A percentile compares a stretch with the other conserved stretches of the same genome.
phyloP scores from a whole-genome alignment of 2,329 filamentous ascomycete genomes.

The Pseudopyricularia javanii region DNA sequence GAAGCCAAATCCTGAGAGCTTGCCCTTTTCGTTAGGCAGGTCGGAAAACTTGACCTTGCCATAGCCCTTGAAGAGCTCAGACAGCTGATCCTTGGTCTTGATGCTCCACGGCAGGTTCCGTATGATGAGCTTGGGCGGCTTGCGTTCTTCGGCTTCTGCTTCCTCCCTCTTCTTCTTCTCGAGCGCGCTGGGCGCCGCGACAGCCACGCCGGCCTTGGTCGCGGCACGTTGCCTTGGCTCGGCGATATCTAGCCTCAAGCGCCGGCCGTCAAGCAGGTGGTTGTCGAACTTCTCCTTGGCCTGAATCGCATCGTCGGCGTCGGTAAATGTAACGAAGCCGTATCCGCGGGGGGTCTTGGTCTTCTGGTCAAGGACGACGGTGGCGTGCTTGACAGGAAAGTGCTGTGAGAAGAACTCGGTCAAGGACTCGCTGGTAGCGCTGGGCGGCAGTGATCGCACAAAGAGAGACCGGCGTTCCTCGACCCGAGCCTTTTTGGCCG shows the following conservation, averaged over 20 bases:
- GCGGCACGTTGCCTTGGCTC: conserved; percentile 65
- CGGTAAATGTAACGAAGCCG: conserved; percentile 94
- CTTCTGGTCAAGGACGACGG: conserved; percentile 74
- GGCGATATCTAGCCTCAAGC: conserved; percentile 77
- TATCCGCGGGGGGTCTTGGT: conserved; percentile 86
- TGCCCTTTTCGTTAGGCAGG: conserved; percentile 65
- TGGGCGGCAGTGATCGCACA: conserved; percentile 71
- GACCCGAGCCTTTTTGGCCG: conserved; percentile 43
- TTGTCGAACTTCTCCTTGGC: conserved; percentile 76
- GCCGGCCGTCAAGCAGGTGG: conserved; percentile 63
- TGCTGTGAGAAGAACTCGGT: conserved; percentile 88
- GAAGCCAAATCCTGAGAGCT: conserved; percentile 83
- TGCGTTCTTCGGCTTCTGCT: conserved; percentile 45
- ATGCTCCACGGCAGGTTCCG: conserved; percentile 95
- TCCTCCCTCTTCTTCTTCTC: conserved; percentile 44
- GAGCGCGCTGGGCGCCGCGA: conserved; percentile 21
- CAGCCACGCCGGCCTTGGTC: conserved; percentile 22
- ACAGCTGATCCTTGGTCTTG: conserved; percentile 71
- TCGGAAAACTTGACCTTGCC: conserved; percentile 85
- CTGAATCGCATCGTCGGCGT: conserved; percentile 75
- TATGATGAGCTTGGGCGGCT: conserved; percentile 69
- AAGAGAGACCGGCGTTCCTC: conserved; percentile 67
- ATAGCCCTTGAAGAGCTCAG: conserved; percentile 69
- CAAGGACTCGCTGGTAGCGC: conserved; percentile 68
- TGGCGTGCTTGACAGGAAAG: conserved; percentile 90